Evolutionary conservation across 1,284 basidiomycete species (phyloP).

Genomic region (Moesziomyces antarcticus): DNA sequence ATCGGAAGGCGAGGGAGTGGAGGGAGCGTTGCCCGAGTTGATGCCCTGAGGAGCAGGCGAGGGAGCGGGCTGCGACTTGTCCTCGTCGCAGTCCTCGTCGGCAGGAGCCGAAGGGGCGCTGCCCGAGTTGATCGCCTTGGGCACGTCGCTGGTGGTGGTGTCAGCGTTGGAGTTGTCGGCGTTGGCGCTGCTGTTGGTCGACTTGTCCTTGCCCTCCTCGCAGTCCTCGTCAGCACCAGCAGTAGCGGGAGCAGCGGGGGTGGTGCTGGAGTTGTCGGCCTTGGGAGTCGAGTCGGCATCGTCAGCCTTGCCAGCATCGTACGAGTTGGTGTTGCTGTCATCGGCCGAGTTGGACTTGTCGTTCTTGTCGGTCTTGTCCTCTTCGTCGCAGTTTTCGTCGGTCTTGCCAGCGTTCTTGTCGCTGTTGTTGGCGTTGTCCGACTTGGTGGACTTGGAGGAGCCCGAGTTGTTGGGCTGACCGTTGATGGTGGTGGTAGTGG

Average conservation of each 20-base stretch:
- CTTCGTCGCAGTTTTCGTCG: slow-evolving; percentile 4
- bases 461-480: too few relatives aligned
- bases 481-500: too few relatives aligned
- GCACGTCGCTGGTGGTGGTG: not conserved
- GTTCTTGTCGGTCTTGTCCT: not conserved
- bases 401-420: not conserved
- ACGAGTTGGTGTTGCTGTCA: too few relatives aligned
- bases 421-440: too few relatives aligned
- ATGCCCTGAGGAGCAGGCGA: too few relatives aligned
- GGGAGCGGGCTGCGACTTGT: not conserved
- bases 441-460: too few relatives aligned
- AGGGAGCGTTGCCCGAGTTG: not conserved
- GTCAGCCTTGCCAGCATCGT: slow-evolving; percentile 1
- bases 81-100: not conserved
- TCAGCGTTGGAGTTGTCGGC: too few relatives aligned
- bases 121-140: not conserved
- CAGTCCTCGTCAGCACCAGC: slow-evolving; percentile 10
- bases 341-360: too few relatives aligned
- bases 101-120: not conserved
- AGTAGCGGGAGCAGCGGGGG: slow-evolving; percentile 7
- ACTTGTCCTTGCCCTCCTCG: slow-evolving; percentile 1
- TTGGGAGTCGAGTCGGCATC: too few relatives aligned
- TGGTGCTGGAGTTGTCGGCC: too few relatives aligned
- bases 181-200: too few relatives aligned
- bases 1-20: slow-evolving; percentile 3